Evolutionary conservation across 2,329 filamentous ascomycete species (phyloP).

Genomic region (Neopestalotiopsis sp.): DNA sequence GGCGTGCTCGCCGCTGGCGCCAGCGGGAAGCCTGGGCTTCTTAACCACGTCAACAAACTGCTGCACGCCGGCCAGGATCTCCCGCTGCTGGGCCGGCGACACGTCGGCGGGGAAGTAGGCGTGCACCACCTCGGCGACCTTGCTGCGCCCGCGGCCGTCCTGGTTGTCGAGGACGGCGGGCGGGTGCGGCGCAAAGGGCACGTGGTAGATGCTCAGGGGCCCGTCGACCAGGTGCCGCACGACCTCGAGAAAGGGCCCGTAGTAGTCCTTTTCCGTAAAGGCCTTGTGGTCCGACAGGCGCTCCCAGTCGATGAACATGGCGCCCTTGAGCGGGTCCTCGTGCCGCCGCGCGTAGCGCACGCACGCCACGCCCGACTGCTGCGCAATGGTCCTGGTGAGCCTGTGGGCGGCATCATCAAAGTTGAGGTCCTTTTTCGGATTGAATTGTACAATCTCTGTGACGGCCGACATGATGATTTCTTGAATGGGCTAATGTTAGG

Average conservation of each 20-base stretch:
- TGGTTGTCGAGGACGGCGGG: slow-evolving; percentile 21
- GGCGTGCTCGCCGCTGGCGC: slow-evolving; percentile 23
- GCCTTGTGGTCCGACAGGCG: slow-evolving; percentile 24
- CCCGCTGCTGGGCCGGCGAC: slow-evolving; percentile 13
- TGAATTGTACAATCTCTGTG: slow-evolving; percentile 29
- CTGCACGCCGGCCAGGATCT: background rate
- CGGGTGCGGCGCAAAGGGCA: slow-evolving; percentile 24
- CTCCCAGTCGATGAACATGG: slow-evolving; percentile 32
- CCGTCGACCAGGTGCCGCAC: slow-evolving; percentile 14
- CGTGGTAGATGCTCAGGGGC: slow-evolving; percentile 24
- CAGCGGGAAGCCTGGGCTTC: background rate
- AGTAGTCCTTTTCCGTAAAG: slow-evolving; percentile 23
- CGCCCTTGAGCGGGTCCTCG: slow-evolving; percentile 21
- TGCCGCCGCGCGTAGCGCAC: slow-evolving; percentile 24
- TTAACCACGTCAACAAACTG: slow-evolving; percentile 15
- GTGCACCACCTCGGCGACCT: slow-evolving; percentile 25
- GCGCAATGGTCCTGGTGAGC: slow-evolving; percentile 21
- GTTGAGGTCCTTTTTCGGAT: slow-evolving; percentile 21
- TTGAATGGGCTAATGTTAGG: background rate
- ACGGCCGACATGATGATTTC: slow-evolving; percentile 28
- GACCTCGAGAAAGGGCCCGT: slow-evolving; percentile 22
- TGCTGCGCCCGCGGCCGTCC: slow-evolving; percentile 5
- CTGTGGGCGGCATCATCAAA: slow-evolving; percentile 11
- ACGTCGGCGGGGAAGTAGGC: slow-evolving; percentile 24
- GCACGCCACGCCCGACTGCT: slow-evolving; percentile 26